These are phyloP conservation scores for Ananas comosus DNA, from an alignment of 176 grass and related monocot genomes.

Conservation along the genomic window DNA sequence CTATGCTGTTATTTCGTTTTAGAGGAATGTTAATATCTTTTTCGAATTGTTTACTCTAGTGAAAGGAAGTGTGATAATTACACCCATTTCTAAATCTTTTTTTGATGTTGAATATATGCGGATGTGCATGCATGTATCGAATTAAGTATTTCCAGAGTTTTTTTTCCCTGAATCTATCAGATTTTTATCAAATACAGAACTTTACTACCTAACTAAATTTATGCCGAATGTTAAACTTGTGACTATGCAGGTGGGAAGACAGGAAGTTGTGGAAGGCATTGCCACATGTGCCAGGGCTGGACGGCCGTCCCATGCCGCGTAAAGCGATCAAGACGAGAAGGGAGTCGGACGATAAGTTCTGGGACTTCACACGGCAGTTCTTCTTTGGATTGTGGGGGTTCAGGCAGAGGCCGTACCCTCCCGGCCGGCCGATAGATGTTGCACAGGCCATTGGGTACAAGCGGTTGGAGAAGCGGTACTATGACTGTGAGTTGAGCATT, in stretches of 20 bases:
- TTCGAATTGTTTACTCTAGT: too few relatives aligned
- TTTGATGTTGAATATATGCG: too few relatives aligned
- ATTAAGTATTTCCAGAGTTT: too few relatives aligned
- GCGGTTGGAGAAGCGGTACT: slow-evolving; percentile 24
- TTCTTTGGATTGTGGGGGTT: slow-evolving; percentile 26
- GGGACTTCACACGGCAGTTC: slow-evolving; percentile 28
- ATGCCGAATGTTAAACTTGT: too few relatives aligned
- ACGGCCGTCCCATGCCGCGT: slow-evolving; percentile 22
- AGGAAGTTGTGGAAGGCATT: slow-evolving; percentile 23
- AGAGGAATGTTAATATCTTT: too few relatives aligned
- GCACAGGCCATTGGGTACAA: slow-evolving; percentile 29
- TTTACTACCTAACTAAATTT: too few relatives aligned
- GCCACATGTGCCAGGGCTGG: slow-evolving; percentile 19
- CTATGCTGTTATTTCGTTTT: too few relatives aligned
- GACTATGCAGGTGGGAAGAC: slow-evolving; percentile 9
- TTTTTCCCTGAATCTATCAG: too few relatives aligned
- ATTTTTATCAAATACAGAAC: too few relatives aligned
- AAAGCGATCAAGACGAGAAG: slow-evolving; percentile 19
- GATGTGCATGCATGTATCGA: too few relatives aligned
- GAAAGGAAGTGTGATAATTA: too few relatives aligned
- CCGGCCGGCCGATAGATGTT: slow-evolving; percentile 26
- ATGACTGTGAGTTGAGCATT: slow-evolving; percentile 19
- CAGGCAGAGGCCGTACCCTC: slow-evolving; percentile 23
- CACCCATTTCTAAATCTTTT: too few relatives aligned
- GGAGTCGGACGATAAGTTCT: slow-evolving; percentile 27